phyloP scores from a whole-genome alignment of 2,329 filamentous ascomycete genomes.

The Meredithiella fracta region DNA sequence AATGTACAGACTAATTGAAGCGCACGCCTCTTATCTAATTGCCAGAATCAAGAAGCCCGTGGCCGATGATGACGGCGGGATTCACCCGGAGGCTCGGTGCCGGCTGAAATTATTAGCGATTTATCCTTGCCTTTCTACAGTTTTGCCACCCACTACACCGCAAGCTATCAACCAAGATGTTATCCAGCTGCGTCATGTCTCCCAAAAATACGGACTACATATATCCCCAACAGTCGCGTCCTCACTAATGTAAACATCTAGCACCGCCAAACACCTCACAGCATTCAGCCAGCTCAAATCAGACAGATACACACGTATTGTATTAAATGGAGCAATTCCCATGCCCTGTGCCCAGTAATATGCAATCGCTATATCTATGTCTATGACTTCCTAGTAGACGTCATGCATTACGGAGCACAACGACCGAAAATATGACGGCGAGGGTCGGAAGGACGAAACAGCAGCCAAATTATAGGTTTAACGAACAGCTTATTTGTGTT shows the following conservation, averaged over 20 bases:
- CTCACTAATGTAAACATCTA: too few relatives aligned
- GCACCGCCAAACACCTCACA: too few relatives aligned
- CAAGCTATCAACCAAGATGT: neutral
- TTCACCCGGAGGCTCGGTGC: neutral
- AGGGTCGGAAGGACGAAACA: neutral
- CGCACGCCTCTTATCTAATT: too few relatives aligned
- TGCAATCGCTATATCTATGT: too few relatives aligned
- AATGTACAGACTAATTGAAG: neutral
- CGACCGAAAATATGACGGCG: neutral
- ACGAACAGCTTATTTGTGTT: neutral
- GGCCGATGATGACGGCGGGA: neutral
- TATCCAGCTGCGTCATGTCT: neutral
- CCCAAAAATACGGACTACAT: neutral
- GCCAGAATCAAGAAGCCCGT: neutral
- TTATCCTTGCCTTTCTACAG: neutral
- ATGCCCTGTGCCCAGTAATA: neutral
- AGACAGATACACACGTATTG: neutral
- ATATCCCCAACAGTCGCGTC: too few relatives aligned
- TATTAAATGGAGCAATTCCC: neutral
- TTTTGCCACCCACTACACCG: neutral
- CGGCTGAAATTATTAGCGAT: neutral
- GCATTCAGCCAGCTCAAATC: too few relatives aligned
- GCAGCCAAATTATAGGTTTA: neutral
- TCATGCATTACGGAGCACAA: neutral
- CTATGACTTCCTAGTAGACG: neutral